Evolutionary conservation across 345 rosid species (phyloP).

Genomic region (Brassica cretica): DNA sequence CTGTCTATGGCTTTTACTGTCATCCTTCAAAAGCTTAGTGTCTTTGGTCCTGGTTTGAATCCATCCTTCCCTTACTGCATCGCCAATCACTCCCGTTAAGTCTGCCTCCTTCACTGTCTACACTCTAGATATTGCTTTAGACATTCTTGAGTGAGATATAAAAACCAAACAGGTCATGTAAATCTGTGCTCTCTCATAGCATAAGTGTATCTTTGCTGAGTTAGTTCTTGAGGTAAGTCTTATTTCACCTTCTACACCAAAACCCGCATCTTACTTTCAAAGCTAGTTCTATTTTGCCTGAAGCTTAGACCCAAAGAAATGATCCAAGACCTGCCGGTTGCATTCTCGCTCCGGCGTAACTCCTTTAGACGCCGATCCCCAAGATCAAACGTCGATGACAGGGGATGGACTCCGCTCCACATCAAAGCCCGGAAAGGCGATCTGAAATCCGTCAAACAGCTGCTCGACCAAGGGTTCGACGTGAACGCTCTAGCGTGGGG

Average conservation of each 20-base stretch:
- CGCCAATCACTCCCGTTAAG: conserved; percentile 62
- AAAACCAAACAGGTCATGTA: conserved; percentile 22
- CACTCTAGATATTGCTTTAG: conserved; percentile 10
- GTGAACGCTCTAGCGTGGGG: conserved; percentile 88
- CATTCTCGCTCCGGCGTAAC: conserved; percentile 54
- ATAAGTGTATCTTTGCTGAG: conserved; percentile 8
- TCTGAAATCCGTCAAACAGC: conserved; percentile 67
- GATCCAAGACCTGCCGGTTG: conserved; percentile 51
- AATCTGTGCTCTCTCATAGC: conserved; percentile 7
- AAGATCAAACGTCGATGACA: conserved; percentile 59
- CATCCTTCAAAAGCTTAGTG: conserved; percentile 62
- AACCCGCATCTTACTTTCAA: conserved; percentile 1
- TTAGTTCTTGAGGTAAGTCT: background rate
- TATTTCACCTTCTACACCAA: background rate
- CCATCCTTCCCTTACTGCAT: conserved; percentile 88
- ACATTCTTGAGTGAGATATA: conserved; percentile 22
- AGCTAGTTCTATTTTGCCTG: conserved; percentile 7
- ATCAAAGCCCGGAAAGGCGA: conserved; percentile 87
- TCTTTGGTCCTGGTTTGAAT: conserved; percentile 90
- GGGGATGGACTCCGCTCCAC: conserved; percentile 94
- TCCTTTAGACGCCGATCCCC: conserved; percentile 60
- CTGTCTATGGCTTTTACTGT: conserved; percentile 43
- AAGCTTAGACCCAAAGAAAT: conserved; percentile 31
- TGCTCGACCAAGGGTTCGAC: conserved; percentile 79
- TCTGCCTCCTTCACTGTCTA: conserved; percentile 11